These are phyloP conservation scores for Coffea canephora DNA, from an alignment of 257 asterid species.

Conservation along the genomic window DNA sequence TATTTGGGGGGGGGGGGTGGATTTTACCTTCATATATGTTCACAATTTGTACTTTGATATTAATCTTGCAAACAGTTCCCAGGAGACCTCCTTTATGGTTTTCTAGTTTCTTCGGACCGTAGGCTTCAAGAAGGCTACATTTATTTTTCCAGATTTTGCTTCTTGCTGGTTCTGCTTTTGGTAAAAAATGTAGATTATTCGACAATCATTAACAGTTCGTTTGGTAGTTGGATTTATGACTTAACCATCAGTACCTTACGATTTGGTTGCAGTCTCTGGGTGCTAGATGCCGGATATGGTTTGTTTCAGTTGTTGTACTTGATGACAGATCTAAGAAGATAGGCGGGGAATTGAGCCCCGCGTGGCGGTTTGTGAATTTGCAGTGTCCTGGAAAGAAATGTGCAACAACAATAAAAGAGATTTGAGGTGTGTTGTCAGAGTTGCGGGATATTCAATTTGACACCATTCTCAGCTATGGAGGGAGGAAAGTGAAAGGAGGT, in stretches of 20 bases:
- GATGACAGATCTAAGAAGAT: neutral
- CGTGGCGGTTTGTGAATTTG: neutral
- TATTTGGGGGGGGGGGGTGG: neutral
- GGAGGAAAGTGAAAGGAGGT: neutral
- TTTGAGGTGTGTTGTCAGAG: too few species aligned
- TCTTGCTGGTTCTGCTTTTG: neutral
- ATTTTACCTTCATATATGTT: neutral
- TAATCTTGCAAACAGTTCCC: neutral
- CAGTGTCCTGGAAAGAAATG: neutral
- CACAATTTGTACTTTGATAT: constrained; percentile 1
- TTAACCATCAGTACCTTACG: neutral
- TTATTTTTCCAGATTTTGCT: neutral
- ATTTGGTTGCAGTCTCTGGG: neutral
- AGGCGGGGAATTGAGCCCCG: neutral
- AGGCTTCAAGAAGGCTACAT: neutral
- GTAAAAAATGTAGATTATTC: neutral
- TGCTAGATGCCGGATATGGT: neutral
- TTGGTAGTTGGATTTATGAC: neutral
- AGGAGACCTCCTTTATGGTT: neutral
- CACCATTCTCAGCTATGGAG: neutral
- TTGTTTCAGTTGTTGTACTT: neutral
- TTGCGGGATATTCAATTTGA: neutral
- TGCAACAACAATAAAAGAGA: neutral
- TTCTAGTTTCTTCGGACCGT: neutral
- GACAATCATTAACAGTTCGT: neutral